These are phyloP conservation scores for Coniochaeta prunicola DNA, from an alignment of 2,329 filamentous ascomycete species.

Conservation along the genomic window DNA sequence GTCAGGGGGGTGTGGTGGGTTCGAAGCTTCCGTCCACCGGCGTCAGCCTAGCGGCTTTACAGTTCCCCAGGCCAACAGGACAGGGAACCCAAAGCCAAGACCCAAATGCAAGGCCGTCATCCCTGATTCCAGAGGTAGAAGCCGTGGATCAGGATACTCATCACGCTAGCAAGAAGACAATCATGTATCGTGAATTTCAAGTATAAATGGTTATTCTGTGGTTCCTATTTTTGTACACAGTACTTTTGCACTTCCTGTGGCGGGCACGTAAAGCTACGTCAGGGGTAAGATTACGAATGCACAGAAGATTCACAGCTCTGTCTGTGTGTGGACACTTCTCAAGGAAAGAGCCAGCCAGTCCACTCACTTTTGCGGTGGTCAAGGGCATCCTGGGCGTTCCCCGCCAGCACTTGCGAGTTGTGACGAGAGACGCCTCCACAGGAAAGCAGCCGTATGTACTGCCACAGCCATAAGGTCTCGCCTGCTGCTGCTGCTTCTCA, in stretches of 20 bases:
- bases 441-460: not conserved
- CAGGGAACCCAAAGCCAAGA: not conserved
- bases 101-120: no score
- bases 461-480: not conserved
- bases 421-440: not conserved
- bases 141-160: no score
- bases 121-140: no score
- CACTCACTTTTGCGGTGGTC: not conserved
- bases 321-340: not conserved
- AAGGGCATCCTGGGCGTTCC: not conserved
- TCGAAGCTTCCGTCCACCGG: not conserved
- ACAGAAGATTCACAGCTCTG: not conserved
- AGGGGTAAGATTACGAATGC: not conserved
- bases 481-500: not conserved
- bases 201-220: no score
- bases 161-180: no score
- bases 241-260: not conserved
- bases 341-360: not conserved
- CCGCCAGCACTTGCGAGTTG: not conserved
- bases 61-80: not conserved
- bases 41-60: not conserved
- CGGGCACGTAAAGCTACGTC: not conserved
- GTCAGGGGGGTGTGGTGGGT: not conserved
- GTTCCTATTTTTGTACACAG: no score
- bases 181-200: no score